A percentile compares a stretch with the other conserved stretches of the same genome.
Conservation (phyloP, 106 monocot genomes). For the Dendrobium nobile region DNA sequence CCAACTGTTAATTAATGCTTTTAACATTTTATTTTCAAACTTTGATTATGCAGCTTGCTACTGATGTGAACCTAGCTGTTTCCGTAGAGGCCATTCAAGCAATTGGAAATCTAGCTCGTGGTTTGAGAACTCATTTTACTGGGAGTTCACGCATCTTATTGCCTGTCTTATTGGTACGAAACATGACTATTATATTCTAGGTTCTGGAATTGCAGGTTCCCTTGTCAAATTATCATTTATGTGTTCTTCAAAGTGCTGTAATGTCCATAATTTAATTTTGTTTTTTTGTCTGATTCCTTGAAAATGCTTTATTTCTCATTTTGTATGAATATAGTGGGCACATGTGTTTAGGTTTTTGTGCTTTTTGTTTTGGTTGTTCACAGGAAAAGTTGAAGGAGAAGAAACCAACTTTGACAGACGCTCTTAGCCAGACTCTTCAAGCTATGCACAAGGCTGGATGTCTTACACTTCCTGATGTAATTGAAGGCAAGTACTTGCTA, state of each 20-base stretch:
- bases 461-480: constrained; percentile 66
- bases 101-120: constrained; percentile 85
- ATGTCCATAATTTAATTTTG: neutral
- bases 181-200: neutral
- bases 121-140: constrained; percentile 83
- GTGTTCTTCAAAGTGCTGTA: neutral
- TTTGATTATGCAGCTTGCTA: constrained; percentile 58
- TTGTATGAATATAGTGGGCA: neutral
- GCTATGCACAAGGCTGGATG: constrained; percentile 85
- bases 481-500: constrained; percentile 61
- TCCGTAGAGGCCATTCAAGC: constrained; percentile 93
- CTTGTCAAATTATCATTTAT: neutral
- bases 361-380: constrained; percentile 15
- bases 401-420: constrained; percentile 58
- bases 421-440: constrained; percentile 85
- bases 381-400: constrained; percentile 99
- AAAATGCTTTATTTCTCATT: neutral
- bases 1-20: neutral
- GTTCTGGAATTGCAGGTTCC: neutral
- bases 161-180: constrained; percentile 80
- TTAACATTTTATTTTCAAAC: neutral
- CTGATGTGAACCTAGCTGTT: constrained; percentile 96
- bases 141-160: constrained; percentile 77
- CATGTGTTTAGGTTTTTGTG: neutral
- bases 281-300: neutral